These are phyloP conservation scores for Neofusicoccum kwambonambiense DNA, from an alignment of 2,329 filamentous ascomycete genomes.

Conservation along the genomic window DNA sequence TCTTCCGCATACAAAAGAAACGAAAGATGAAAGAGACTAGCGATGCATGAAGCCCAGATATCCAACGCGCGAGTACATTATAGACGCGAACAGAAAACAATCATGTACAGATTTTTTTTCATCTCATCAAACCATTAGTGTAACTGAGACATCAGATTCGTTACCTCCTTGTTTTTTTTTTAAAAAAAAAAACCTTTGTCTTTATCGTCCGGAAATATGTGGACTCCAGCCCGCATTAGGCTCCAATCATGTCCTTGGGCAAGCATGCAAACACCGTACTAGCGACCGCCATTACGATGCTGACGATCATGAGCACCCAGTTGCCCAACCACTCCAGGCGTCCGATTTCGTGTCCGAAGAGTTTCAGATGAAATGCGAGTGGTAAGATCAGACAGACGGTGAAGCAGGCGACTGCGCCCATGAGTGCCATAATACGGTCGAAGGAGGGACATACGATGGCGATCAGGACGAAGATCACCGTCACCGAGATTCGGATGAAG, in stretches of 20 bases:
- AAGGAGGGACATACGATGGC: slow-evolving; percentile 75
- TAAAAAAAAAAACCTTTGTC: too few relatives aligned
- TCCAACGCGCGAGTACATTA: background rate
- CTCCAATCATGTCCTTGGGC: slow-evolving; percentile 67
- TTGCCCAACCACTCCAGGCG: slow-evolving; percentile 63
- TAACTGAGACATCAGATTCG: background rate
- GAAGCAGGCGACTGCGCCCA: slow-evolving; percentile 88
- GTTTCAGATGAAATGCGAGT: slow-evolving; percentile 82
- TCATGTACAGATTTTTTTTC: background rate
- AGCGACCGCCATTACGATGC: slow-evolving; percentile 66
- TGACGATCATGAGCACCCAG: slow-evolving; percentile 68
- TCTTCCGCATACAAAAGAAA: background rate
- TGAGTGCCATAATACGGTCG: slow-evolving; percentile 85
- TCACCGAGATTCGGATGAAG: slow-evolving; percentile 62
- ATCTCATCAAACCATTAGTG: background rate
- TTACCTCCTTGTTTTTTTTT: too few relatives aligned
- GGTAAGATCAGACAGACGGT: slow-evolving; percentile 92
- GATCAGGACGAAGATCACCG: slow-evolving; percentile 72
- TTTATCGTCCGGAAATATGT: too few relatives aligned
- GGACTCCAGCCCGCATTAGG: background rate
- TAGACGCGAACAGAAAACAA: background rate
- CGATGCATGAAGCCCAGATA: background rate
- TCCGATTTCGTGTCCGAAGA: slow-evolving; percentile 74
- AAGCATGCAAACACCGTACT: slow-evolving; percentile 88
- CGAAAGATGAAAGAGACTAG: background rate